phyloP scores from a whole-genome alignment of 345 rosid species.

The Anacardium occidentale region DNA sequence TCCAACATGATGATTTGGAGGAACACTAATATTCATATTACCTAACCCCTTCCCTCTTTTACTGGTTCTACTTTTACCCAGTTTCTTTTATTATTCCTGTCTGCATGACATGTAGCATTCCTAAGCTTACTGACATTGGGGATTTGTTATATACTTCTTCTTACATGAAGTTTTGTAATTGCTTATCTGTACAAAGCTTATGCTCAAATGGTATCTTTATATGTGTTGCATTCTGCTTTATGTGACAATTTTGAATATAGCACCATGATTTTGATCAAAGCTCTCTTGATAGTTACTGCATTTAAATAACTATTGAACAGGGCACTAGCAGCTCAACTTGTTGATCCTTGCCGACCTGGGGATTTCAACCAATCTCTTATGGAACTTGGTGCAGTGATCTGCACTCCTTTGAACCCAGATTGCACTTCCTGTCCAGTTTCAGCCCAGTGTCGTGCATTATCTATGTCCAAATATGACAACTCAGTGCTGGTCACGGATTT shows the following conservation, averaged over 20 bases:
- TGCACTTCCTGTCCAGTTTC: conserved; percentile 84
- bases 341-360: conserved; percentile 77
- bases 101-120: not conserved
- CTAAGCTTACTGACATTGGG: not conserved
- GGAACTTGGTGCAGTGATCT: conserved; percentile 95
- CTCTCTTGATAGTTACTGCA: conserved; percentile 14
- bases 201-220: not conserved
- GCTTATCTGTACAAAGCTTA: not conserved
- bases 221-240: not conserved
- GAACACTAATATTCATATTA: not conserved
- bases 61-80: not conserved
- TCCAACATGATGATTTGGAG: not conserved
- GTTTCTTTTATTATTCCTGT: not conserved
- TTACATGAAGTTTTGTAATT: not conserved
- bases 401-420: conserved; percentile 66
- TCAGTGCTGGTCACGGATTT: conserved; percentile 62
- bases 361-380: conserved; percentile 94
- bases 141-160: not conserved
- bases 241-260: not conserved
- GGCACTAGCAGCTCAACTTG: conserved; percentile 87
- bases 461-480: conserved; percentile 47
- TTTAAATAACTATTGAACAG: conserved; percentile 36
- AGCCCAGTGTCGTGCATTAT: conserved; percentile 60
- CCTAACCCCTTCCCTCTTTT: not conserved
- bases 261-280: not conserved